Conservation (phyloP, 2,329 filamentous ascomycete genomes). For the Fusarium torulosum region DNA sequence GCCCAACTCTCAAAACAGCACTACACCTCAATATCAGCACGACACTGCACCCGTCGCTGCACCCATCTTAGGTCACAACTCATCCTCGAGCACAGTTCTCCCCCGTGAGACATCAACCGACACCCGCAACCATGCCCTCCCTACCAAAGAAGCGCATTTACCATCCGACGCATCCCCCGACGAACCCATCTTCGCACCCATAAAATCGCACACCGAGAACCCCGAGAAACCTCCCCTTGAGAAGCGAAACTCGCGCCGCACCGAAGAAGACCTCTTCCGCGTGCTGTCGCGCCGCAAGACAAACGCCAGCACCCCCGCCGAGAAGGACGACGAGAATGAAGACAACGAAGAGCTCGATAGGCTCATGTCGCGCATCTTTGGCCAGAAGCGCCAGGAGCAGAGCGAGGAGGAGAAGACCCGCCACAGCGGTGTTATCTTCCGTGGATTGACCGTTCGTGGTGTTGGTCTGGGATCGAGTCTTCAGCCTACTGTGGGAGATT, state of each 20-base stretch:
- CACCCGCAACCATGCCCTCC: neutral
- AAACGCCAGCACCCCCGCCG: slow-evolving; percentile 46
- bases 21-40: neutral
- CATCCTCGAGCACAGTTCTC: slow-evolving; percentile 31
- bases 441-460: slow-evolving; percentile 76
- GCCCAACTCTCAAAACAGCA: neutral
- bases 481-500: slow-evolving; percentile 70
- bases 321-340: slow-evolving; percentile 55
- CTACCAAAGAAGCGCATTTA: neutral
- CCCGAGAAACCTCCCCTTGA: slow-evolving; percentile 34
- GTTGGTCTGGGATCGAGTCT: slow-evolving; percentile 73
- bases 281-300: slow-evolving; percentile 64
- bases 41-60: neutral
- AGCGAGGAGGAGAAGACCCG: slow-evolving; percentile 78
- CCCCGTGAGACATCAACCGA: neutral
- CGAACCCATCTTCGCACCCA: slow-evolving; percentile 44
- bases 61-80: slow-evolving; percentile 1
- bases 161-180: neutral
- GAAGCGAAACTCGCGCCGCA: slow-evolving; percentile 48
- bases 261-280: slow-evolving; percentile 66
- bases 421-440: slow-evolving; percentile 78
- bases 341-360: slow-evolving; percentile 66
- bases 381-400: slow-evolving; percentile 70
- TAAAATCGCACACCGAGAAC: slow-evolving; percentile 44
- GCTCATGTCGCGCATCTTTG: slow-evolving; percentile 79